Base-by-base conservation (phyloP, 2,329 filamentous ascomycete genomes). In the Fonsecaea erecta region DNA sequence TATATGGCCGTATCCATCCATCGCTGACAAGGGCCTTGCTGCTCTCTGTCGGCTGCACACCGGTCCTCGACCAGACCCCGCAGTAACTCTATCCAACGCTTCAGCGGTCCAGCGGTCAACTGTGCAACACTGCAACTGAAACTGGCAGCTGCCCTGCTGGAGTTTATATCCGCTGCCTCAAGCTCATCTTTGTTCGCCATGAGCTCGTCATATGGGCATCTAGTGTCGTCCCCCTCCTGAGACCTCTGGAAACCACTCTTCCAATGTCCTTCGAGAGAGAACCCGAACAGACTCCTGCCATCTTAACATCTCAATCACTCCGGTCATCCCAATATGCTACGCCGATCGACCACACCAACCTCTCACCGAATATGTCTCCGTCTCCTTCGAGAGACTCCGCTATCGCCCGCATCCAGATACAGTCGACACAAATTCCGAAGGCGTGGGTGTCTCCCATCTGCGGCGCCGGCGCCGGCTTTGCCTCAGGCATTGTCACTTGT, bases 401-500 rank as follows among this genome's bases (percentile, higher is more conserved):
- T 46, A 60, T 74, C 62, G 73, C 72, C 52, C 77, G 77, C 62
- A 63, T 81, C 63, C 75, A 81, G 68, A 73, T 78, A 62, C 75
- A 79, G 66, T 78, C 79, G 52, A 79, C 78, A 65, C 78, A 76
- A 40, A 76, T 88, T 57, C 85, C 87, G 32, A 81, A 83, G 64
- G 77, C 80, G 57, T 84, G 82, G 65, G 81, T 98, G 77, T 92
- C 96, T 77, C 92, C 92, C 68, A 83, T 97, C 63, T 90, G 92
- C 51, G 95, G 95, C 62, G 94, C 93, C 55, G 84, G 92, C 64
- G 94, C 93, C 57, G 95, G 95, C 56, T 92, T 98, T 74, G 93
- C 92, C 24, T 97, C 93, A 7, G 95, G 95, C 57, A 86, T 99
- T 62, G 91, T 97, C 70, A 98, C 94, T 60, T 99, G 95, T 77